Evolutionary conservation across 768 basidiomycete species (phyloP).

Genomic region (Leucosporidium scottii): DNA sequence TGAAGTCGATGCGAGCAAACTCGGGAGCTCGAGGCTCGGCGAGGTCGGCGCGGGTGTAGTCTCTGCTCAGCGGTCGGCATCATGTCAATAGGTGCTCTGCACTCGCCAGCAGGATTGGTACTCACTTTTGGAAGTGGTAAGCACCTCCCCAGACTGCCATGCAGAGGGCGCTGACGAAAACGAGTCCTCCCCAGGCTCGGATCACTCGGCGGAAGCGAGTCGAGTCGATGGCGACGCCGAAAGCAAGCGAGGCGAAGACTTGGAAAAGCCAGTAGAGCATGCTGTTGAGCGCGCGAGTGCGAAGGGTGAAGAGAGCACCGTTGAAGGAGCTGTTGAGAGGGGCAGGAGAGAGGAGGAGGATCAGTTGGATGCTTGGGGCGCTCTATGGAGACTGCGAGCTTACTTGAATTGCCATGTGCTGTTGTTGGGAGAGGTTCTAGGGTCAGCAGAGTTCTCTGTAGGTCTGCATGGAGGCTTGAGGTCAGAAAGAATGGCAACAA

Average conservation of each 20-base stretch:
- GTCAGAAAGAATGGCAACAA: neutral
- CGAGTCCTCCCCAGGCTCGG: slow-evolving; percentile 17
- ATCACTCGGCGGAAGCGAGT: slow-evolving; percentile 1
- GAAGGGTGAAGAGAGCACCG: slow-evolving; percentile 43
- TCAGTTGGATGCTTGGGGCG: neutral
- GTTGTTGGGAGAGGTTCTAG: too few species aligned
- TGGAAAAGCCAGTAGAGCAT: slow-evolving; percentile 74
- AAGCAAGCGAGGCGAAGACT: slow-evolving; percentile 51
- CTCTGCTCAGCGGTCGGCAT: too few species aligned
- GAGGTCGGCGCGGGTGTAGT: slow-evolving; percentile 55
- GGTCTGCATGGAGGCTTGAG: too few species aligned
- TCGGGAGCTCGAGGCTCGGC: slow-evolving; percentile 34
- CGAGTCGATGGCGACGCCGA: slow-evolving; percentile 20
- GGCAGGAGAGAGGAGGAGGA: neutral
- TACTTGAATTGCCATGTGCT: too few species aligned
- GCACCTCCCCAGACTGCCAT: slow-evolving; percentile 60
- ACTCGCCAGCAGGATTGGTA: too few species aligned
- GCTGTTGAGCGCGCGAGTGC: slow-evolving; percentile 64
- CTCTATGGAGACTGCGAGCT: too few species aligned
- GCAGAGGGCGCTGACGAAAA: slow-evolving; percentile 53
- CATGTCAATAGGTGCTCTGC: too few species aligned
- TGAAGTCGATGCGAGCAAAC: slow-evolving; percentile 54
- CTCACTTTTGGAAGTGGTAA: slow-evolving; percentile 64
- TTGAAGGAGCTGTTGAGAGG: slow-evolving; percentile 52
- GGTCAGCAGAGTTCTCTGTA: too few species aligned